These are phyloP conservation scores for Oehlia diaphana DNA, from an alignment of 192 early-diverging fungal genomes.

Conservation along the genomic window DNA sequence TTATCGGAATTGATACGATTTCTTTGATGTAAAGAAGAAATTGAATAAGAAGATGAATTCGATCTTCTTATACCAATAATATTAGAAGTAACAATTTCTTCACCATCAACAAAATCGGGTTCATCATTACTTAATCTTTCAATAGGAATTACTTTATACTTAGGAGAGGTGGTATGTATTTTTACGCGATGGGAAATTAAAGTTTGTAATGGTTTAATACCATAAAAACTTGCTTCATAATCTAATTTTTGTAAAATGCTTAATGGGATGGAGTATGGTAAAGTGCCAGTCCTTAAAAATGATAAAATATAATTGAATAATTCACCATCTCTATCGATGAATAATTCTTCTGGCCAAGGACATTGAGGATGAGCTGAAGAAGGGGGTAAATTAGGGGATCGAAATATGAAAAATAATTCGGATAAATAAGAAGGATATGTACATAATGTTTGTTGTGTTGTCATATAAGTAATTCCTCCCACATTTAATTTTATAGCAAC, in stretches of 20 bases:
- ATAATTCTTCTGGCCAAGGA: slow-evolving; percentile 16
- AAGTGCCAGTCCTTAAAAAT: slow-evolving; percentile 9
- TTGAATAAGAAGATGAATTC: not conserved
- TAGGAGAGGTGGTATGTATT: not conserved
- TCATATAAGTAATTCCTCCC: not conserved
- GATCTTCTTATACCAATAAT: not conserved
- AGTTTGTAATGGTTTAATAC: slow-evolving; percentile 8
- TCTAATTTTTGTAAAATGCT: slow-evolving; percentile 15
- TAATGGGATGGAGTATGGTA: not conserved
- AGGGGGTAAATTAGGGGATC: not conserved
- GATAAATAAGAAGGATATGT: slow-evolving; percentile 17
- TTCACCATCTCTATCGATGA: slow-evolving; percentile 15
- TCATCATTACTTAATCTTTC: not conserved
- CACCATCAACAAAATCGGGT: not conserved
- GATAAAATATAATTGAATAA: not conserved
- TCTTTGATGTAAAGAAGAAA: not conserved
- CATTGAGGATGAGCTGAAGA: not conserved
- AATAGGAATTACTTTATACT: slow-evolving; percentile 15
- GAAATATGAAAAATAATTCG: slow-evolving; percentile 19
- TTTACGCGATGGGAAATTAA: not conserved
- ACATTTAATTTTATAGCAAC: slow-evolving; percentile 13
- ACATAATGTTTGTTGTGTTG: slow-evolving; percentile 17
- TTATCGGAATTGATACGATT: not conserved
- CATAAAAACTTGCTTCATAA: slow-evolving; percentile 12
- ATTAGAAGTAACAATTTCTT: not conserved